Base-by-base conservation (phyloP, 371 early-diverging fungal genomes). In the Rhizomucor miehei region DNA sequence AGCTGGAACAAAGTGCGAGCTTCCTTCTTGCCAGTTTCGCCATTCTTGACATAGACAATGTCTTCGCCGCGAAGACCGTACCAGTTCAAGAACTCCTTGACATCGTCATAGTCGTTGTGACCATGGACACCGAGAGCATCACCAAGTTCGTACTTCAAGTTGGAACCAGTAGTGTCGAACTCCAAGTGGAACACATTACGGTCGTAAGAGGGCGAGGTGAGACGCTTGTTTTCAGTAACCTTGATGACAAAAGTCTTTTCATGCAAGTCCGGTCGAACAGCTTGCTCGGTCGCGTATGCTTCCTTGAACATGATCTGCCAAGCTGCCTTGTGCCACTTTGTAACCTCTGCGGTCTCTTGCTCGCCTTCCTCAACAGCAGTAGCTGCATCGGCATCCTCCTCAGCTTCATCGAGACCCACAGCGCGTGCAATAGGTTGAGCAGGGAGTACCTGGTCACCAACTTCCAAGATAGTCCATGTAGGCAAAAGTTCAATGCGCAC, bases 161-260 rank as follows among this genome's bases (percentile, higher is more conserved):
- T 88, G 9, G 90, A 84, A 44, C 77, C 77, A 38, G 79, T 76
- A 25, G 88, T 91, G 58, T 94, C 96, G 57, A 96, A 89, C 72
- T 96, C 96, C 44, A 96, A 79, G 71, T 96, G 96, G 88, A 96
- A 93, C 12, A 95, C 90, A 64, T 94, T 91, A 60, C 96, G 91
- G 59, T 94, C 94, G 71, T 95, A 95, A 21, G 74, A 61, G 4
- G 69, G 66, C 3, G 96, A 94, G 2, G 96, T 95, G 63, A 95
- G 73, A 19, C 94, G 88, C 43, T 80, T 73, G 77, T 89, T 86
- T 54, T 89, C 88, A 14, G 85, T 75, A 19, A 92, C 83, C 61
- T 69, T 80, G 54, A 94, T 82, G 12, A 79, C 59, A 63, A 77
- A 89, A 3, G 84, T 81, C 34, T 75, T 66, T 35, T 81, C 86